Evolutionary conservation across 1,284 basidiomycete species (phyloP), one percentile per base, ranked within the genome.

Genomic region (Boletus holoroseus): DNA sequence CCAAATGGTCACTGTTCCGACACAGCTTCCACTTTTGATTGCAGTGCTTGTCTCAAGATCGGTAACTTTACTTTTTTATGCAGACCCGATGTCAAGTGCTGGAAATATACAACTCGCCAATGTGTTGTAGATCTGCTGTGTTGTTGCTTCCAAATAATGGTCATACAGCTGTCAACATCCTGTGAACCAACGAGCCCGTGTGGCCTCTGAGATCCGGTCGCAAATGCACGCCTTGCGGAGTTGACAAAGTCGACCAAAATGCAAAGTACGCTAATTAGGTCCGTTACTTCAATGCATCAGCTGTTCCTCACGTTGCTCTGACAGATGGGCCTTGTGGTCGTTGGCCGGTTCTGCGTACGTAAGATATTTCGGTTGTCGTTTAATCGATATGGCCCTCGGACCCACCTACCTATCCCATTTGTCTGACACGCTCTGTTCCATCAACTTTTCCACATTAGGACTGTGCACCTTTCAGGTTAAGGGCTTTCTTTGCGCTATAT

Each of bases 371-470:
- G 66, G 64, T 54, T 69, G 63, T 55, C 62, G 53, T 67, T 67
- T 68, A 68, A 68, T 67, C 68, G 64, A 67, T 66, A 64, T 68
- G 61, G 64, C 60, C 62, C 65, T 69, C 66, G 64, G 67, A 70
- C 68, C 64, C 63, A 70, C 64, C 62, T 48, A 57, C 61, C 57
- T 64, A 62, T 70, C 63, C 48, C 61, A 63, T 61, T 63, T 62
- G 64, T 57, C 56, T 66, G 60, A 66, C 62, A 57, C 48, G 45
- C 57, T 61, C 58, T 57, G 51, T 55, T 52, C 59, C 59, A 48
- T 60, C 56, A 50, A 52, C 53, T 66, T 68, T 67, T 67, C 67
- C 64, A 67, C 68, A 70, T 60, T 62, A 44, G 44, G 59, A 50
- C 55, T 56, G 20, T 57, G 53, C 60, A 53, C 55, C 46, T 63